phyloP scores from a whole-genome alignment of 352 stramenopile species.

The Phytophthora palmivora region DNA sequence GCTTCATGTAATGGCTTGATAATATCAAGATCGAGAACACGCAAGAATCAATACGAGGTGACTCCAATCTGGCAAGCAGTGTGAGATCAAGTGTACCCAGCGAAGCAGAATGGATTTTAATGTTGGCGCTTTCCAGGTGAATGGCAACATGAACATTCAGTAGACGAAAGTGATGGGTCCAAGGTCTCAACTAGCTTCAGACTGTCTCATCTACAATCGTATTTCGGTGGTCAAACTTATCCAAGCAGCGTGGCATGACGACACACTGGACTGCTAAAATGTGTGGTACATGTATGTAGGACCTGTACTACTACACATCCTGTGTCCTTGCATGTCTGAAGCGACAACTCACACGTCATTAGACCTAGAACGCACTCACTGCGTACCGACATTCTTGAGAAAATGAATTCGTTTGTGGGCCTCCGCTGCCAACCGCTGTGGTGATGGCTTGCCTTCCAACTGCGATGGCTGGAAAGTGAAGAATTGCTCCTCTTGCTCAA shows the following conservation, averaged over 20 bases:
- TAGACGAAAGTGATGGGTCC: constrained; percentile 24
- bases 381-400: constrained; percentile 35
- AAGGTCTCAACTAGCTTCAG: constrained; percentile 24
- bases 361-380: constrained; percentile 18
- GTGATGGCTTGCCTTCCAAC: neutral
- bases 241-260: constrained; percentile 8
- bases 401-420: constrained; percentile 42
- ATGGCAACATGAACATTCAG: neutral
- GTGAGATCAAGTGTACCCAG: constrained; percentile 25
- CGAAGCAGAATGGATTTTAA: constrained; percentile 26
- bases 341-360: constrained; percentile 14
- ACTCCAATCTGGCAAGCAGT: constrained; percentile 5
- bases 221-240: constrained; percentile 16
- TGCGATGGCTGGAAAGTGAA: constrained; percentile 45
- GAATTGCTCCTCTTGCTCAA: constrained; percentile 44
- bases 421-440: constrained; percentile 30
- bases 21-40: constrained; percentile 34
- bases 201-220: constrained; percentile 30
- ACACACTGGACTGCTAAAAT: constrained; percentile 5
- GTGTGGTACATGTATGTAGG: neutral
- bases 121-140: constrained; percentile 5
- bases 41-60: constrained; percentile 24
- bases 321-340: neutral
- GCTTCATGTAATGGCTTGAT: constrained; percentile 33
- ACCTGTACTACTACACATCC: no score